A percentile compares a stretch with the other conserved stretches of the same genome.
Evolutionary conservation across 73 alveolate species (phyloP).

Genomic region (Chromera velia): DNA sequence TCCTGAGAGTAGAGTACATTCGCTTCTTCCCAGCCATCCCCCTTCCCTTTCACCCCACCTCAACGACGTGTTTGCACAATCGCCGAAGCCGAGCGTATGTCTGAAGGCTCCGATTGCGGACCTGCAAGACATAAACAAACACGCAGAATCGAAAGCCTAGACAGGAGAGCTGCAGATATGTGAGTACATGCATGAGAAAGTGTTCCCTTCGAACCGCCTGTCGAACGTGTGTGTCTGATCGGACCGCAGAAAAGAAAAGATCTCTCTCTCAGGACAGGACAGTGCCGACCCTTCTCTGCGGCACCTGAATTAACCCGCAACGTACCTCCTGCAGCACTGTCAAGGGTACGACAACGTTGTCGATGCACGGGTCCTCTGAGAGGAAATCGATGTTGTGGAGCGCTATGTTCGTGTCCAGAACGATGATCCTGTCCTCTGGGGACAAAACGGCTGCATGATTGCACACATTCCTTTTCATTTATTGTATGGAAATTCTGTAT

Average conservation of each 20-base stretch:
- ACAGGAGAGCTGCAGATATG: too few species aligned
- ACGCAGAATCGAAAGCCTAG: too few species aligned
- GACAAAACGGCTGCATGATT: too few species aligned
- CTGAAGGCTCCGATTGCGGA: slow-evolving; percentile 27
- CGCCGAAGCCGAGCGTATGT: slow-evolving; percentile 37
- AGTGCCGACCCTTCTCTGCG: not conserved
- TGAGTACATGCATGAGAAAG: too few species aligned
- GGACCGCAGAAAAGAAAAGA: too few species aligned
- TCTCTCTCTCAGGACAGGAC: too few species aligned
- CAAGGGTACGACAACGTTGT: not conserved
- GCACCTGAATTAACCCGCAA: not conserved
- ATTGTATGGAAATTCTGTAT: too few species aligned
- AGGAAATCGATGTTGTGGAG: slow-evolving; percentile 38
- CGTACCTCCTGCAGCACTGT: not conserved
- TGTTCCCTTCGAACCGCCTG: too few species aligned
- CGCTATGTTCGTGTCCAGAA: slow-evolving; percentile 18
- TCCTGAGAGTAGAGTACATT: not conserved
- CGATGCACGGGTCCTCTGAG: slow-evolving; percentile 26
- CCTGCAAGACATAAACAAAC: slow-evolving; percentile 5
- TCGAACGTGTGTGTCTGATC: too few species aligned
- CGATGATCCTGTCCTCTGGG: slow-evolving; percentile 19
- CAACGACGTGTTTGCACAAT: not conserved
- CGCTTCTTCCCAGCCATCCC: not conserved
- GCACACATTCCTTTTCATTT: too few species aligned
- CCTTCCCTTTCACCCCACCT: slow-evolving; percentile 24